These are phyloP conservation scores for Ramaria sp. DNA, from an alignment of 768 basidiomycete genomes.

Conservation along the genomic window DNA sequence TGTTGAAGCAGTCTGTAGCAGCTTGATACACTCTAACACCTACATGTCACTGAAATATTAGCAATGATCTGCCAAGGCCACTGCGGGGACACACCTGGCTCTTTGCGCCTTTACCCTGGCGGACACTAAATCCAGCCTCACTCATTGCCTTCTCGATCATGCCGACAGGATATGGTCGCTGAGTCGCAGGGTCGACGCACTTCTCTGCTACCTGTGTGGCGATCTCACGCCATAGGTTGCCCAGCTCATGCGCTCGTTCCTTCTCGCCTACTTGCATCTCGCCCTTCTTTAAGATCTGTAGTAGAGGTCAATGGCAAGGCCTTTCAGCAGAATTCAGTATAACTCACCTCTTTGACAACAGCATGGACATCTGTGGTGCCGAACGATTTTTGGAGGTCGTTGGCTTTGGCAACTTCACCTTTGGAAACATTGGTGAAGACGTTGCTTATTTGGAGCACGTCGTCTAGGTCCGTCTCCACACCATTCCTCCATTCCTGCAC, in stretches of 20 bases:
- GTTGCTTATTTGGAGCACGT: slow-evolving; percentile 92
- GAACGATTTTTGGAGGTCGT: slow-evolving; percentile 89
- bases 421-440: slow-evolving; percentile 96
- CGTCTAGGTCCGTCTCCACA: slow-evolving; percentile 88
- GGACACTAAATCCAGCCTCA: slow-evolving; percentile 88
- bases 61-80: background rate
- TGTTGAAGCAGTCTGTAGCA: slow-evolving; percentile 70
- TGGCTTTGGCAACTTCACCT: slow-evolving; percentile 82
- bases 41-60: slow-evolving; percentile 18
- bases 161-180: slow-evolving; percentile 82
- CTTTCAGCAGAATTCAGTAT: slow-evolving; percentile 6
- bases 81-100: slow-evolving; percentile 55
- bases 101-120: slow-evolving; percentile 83
- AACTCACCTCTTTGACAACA: slow-evolving; percentile 70
- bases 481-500: slow-evolving; percentile 94
- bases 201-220: slow-evolving; percentile 92
- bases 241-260: slow-evolving; percentile 85
- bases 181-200: slow-evolving; percentile 87
- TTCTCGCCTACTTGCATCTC: slow-evolving; percentile 97
- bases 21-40: slow-evolving; percentile 85
- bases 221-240: slow-evolving; percentile 77
- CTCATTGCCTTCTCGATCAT: slow-evolving; percentile 98
- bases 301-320: background rate
- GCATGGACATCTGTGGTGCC: slow-evolving; percentile 60
- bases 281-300: slow-evolving; percentile 86